Conservation (phyloP, 2,329 filamentous ascomycete genomes). For the Clonostachys sp. region DNA sequence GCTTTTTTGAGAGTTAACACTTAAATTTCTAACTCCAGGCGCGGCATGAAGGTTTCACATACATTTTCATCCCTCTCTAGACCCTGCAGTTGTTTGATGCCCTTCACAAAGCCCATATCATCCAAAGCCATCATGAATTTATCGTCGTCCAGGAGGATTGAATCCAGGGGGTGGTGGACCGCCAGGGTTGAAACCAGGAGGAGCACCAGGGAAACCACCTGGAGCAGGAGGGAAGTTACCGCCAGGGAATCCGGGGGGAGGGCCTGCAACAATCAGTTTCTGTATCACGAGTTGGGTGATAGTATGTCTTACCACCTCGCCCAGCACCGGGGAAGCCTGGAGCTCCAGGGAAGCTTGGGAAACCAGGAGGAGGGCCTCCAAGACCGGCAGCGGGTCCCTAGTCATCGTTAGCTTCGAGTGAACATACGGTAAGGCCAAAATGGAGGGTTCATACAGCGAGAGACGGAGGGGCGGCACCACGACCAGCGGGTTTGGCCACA, state of each 20-base stretch:
- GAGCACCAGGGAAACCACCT: slow-evolving; percentile 35
- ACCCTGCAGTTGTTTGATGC: too few species aligned
- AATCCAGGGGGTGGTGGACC: slow-evolving; percentile 65
- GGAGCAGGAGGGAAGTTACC: slow-evolving; percentile 32
- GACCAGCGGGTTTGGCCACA: slow-evolving; percentile 84
- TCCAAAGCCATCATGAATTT: slow-evolving; percentile 8
- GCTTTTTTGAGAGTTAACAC: too few species aligned
- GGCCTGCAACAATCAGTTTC: slow-evolving; percentile 29
- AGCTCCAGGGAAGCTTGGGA: slow-evolving; percentile 46
- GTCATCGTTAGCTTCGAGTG: background rate
- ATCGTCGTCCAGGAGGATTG: slow-evolving; percentile 65
- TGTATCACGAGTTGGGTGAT: background rate
- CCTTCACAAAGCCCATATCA: background rate
- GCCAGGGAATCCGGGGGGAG: slow-evolving; percentile 43
- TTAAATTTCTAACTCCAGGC: too few species aligned
- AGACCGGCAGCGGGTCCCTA: slow-evolving; percentile 82
- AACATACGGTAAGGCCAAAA: background rate
- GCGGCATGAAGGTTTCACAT: too few species aligned
- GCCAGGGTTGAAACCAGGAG: slow-evolving; percentile 46
- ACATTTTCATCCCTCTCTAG: too few species aligned
- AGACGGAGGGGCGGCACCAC: slow-evolving; percentile 69
- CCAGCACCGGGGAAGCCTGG: slow-evolving; percentile 38
- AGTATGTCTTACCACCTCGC: slow-evolving; percentile 45
- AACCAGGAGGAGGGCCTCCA: slow-evolving; percentile 59
- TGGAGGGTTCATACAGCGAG: slow-evolving; percentile 56